Base-by-base conservation (phyloP, 2,329 filamentous ascomycete genomes). In the Aspergillus hiratsukae region DNA sequence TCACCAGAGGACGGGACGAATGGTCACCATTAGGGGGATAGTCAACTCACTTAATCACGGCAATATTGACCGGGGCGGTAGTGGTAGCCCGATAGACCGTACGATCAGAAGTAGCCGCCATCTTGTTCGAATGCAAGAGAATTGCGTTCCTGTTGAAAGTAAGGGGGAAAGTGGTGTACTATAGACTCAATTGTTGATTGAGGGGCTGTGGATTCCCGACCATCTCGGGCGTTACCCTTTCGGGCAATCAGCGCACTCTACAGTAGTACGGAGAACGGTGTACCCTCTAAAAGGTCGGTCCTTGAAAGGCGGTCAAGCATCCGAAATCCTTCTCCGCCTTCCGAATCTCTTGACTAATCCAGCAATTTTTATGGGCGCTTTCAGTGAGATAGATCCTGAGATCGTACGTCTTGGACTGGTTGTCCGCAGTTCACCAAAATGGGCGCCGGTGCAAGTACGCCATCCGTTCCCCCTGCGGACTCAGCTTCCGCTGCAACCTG, bases 21-120 rank as follows among this genome's bases (percentile, higher is more conserved):
- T 55, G 45, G 57, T 50, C 23, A 23, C 52, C 56, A 55, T 49
- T 59, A 55, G 53, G 49, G 40, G 58, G 23, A 61, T 29, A 53
- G 48, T 57, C 58, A 59, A 60, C 71, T 66, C 77, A 95, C 89
- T 97, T 97, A 79, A 97, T 94, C 56, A 97, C 92, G 64, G 93
- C 93, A 72, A 97, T 97, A 81, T 97, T 97, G 71, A 97, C 93
- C 14, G 93, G 94, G 43, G 94, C 94, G 62, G 92, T 97, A 58
- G 94, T 97, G 80, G 90, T 97, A 66, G 94, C 90, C 68, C 91
- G 88, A 80, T 95, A 92, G 69, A 97, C 83, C 41, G 76, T 75
- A 46, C 68, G 67, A 54, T 75, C 72, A 43, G 76, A 63, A 54
- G 59, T 48, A 61, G 63, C 62, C 43, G 69, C 66, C 72, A 75